Conservation (phyloP, 352 stramenopile species). For the Pythium myriotylum region DNA sequence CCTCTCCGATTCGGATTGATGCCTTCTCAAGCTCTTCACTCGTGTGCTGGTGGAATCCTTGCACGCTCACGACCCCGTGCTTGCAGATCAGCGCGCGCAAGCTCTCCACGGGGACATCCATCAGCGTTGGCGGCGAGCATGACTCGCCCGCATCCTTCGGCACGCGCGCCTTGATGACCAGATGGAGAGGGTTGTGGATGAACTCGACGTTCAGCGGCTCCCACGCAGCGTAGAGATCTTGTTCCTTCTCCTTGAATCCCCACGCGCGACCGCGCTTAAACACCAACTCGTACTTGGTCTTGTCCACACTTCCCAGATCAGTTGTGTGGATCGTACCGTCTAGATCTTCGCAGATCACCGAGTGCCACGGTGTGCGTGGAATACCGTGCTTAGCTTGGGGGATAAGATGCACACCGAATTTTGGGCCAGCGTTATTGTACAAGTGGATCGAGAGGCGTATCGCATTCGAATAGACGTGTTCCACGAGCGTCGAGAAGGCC, state of each 20-base stretch:
- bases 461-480: not conserved
- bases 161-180: too few relatives aligned
- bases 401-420: slow-evolving; percentile 21
- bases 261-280: slow-evolving; percentile 20
- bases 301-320: slow-evolving; percentile 17
- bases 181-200: too few relatives aligned
- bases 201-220: too few relatives aligned
- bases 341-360: slow-evolving; percentile 5
- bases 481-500: slow-evolving; percentile 13
- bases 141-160: too few relatives aligned
- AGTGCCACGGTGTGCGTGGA: slow-evolving; percentile 24
- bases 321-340: slow-evolving; percentile 12
- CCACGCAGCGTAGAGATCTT: too few relatives aligned
- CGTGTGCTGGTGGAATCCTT: too few relatives aligned
- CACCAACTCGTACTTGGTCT: slow-evolving; percentile 13
- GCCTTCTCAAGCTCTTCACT: too few relatives aligned
- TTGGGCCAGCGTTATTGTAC: slow-evolving; percentile 24
- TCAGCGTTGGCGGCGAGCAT: too few relatives aligned
- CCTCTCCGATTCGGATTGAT: too few relatives aligned
- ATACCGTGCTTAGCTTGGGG: not conserved
- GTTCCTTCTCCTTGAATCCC: slow-evolving; percentile 12
- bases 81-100: too few relatives aligned
- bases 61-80: too few relatives aligned
- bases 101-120: too few relatives aligned
- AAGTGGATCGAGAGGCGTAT: slow-evolving; percentile 21